These are phyloP conservation scores for Rhizophagus prolifer DNA, from an alignment of 192 early-diverging fungal species.

Conservation along the genomic window DNA sequence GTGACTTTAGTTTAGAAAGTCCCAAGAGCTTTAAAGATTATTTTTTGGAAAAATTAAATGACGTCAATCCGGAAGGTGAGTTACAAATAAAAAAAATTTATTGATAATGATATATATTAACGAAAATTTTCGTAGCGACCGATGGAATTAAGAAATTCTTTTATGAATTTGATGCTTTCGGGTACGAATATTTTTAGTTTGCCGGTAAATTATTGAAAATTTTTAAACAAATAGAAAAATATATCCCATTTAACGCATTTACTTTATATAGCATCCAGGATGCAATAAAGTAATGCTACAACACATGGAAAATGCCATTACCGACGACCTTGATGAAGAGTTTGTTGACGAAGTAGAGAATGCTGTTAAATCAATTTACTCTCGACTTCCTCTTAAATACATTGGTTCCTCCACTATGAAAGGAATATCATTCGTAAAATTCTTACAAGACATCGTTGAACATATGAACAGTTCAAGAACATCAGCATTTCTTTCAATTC, in stretches of 20 bases:
- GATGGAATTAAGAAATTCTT: not conserved
- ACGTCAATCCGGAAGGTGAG: constrained; percentile 16
- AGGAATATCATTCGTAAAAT: not conserved
- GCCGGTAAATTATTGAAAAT: too few species aligned
- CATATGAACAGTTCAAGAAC: not conserved
- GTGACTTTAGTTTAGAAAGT: constrained; percentile 7
- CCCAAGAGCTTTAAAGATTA: not conserved
- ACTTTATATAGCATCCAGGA: not conserved
- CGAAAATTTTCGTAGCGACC: not conserved
- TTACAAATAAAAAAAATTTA: not conserved
- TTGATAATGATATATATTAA: not conserved
- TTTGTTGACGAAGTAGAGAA: not conserved
- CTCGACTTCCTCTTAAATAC: not conserved
- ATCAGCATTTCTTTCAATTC: not conserved
- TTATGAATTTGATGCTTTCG: not conserved
- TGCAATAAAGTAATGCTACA: not conserved
- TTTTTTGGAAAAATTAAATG: constrained; percentile 5
- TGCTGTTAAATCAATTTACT: not conserved
- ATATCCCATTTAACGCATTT: too few species aligned
- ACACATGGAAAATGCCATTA: not conserved
- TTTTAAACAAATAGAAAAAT: too few species aligned
- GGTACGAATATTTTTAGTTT: not conserved
- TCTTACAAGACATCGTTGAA: not conserved
- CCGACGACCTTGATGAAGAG: not conserved
- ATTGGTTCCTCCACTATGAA: not conserved